phyloP scores from a whole-genome alignment of 1,284 basidiomycete genomes.

The Fomes fomentarius region DNA sequence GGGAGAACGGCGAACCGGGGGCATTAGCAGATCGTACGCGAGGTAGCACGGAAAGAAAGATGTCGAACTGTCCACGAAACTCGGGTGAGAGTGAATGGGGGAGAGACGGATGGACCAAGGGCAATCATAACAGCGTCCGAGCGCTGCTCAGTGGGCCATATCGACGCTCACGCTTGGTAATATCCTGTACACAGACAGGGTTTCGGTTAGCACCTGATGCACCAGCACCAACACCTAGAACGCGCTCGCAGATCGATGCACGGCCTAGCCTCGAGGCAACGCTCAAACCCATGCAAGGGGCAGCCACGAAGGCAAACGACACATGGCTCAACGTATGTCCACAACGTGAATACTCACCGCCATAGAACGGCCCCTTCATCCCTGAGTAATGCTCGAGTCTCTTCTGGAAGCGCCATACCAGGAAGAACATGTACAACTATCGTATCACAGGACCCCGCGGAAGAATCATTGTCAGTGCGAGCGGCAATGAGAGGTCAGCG shows the following conservation, averaged over 20 bases:
- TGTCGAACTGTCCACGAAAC: slow-evolving; percentile 20
- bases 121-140: slow-evolving; percentile 12
- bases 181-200: slow-evolving; percentile 32
- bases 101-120: slow-evolving; percentile 8
- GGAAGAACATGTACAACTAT: slow-evolving; percentile 74
- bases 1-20: slow-evolving; percentile 7
- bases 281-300: not conserved
- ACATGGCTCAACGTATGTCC: slow-evolving; percentile 2
- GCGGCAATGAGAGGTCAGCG: slow-evolving; percentile 1
- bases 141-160: slow-evolving; percentile 19
- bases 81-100: slow-evolving; percentile 8
- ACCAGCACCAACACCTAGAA: slow-evolving; percentile 2
- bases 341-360: slow-evolving; percentile 48
- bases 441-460: slow-evolving; percentile 12
- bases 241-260: slow-evolving; percentile 10
- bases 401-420: slow-evolving; percentile 73
- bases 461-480: slow-evolving; percentile 16
- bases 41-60: slow-evolving; percentile 12
- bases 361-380: slow-evolving; percentile 65
- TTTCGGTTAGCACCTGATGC: slow-evolving; percentile 25
- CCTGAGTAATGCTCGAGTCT: slow-evolving; percentile 65
- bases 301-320: slow-evolving; percentile 10
- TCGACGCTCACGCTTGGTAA: slow-evolving; percentile 29
- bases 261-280: slow-evolving; percentile 11
- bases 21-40: slow-evolving; percentile 19